Percentiles rank a stretch among this genome's conserved stretches.
These are phyloP conservation scores for Tulasnella sp. DNA, from an alignment of 768 basidiomycete species.

Conservation along the genomic window DNA sequence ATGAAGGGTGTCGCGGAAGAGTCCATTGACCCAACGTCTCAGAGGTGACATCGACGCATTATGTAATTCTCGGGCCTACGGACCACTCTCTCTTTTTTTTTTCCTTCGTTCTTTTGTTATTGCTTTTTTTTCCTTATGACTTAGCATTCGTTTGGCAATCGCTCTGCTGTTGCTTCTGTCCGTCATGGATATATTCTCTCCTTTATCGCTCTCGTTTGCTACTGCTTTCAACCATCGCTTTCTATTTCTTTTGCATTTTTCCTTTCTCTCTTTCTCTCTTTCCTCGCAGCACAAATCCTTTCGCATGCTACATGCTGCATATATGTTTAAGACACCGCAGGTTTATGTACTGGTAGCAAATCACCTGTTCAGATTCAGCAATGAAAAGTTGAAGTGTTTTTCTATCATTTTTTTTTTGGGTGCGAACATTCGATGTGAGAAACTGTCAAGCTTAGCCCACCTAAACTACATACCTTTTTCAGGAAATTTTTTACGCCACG, in stretches of 20 bases:
- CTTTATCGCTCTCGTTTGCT: background rate
- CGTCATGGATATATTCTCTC: background rate
- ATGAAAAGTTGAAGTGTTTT: too few species aligned
- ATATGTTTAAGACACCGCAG: too few species aligned
- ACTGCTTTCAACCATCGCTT: background rate
- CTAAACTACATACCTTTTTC: too few species aligned
- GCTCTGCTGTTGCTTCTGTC: background rate
- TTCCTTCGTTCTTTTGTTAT: background rate
- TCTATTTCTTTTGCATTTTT: conserved; percentile 3
- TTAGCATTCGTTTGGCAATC: background rate
- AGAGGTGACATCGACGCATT: background rate
- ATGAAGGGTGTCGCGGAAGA: background rate
- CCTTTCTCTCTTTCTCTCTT: background rate
- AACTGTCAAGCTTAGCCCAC: too few species aligned
- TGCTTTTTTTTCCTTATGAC: background rate
- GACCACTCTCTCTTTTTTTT: background rate
- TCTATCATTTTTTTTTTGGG: too few species aligned
- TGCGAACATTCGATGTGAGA: too few species aligned
- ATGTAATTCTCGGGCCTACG: background rate
- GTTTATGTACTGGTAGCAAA: too few species aligned
- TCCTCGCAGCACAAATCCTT: too few species aligned
- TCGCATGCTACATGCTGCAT: background rate
- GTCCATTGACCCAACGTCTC: background rate
- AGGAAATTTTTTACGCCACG: too few species aligned
- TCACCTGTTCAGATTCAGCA: too few species aligned